Evolutionary conservation across 371 early-diverging fungal species (phyloP), one percentile per base, ranked within the genome.

Genomic region (Dichotomocladium elegans): DNA sequence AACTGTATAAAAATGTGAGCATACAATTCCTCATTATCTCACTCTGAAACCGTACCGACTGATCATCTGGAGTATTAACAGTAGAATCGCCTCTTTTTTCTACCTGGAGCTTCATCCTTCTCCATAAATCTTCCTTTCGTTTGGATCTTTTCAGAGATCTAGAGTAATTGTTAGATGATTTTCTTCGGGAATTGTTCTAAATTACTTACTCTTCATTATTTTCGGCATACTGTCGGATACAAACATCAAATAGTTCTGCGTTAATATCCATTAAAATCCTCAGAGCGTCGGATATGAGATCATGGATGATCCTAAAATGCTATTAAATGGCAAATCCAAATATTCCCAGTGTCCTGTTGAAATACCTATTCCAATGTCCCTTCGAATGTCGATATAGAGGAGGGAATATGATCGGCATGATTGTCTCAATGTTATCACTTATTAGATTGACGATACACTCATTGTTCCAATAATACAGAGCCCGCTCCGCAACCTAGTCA

Each of bases 381-480:
- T 94, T 91, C 42, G 96, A 93, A 69, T 92, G 89, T 22, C 85
- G 85, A 64, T 92, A 95, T 27, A 98, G 79, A 2, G 93, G 81
- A 17, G 92, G 80, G 61, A 96, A 94, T 74, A 96, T 88, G 56
- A 96, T 92, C 15, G 97, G 98, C 64, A 98, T 68, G 47, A 97
- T 88, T 22, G 83, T 83, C 29, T 79, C 68, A 19, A 90, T 88
- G 68, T 96, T 93, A 42, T 94, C 93, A n/a, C 87, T 83, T 55
- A 98, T 92, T 61, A 96, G 67, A 64, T 86, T 91, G 57, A 93
- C 88, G 65, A 97, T 91, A 58, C 93, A 95, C 58, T 93, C 94
- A 65, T 97, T 98, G 77, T 95, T 96, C 96, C 96, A 98, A 66
- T 91, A 93, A 53, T 87, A 90, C 40, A 98, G 77, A 30, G 97